Evolutionary conservation across 1,284 basidiomycete species (phyloP).

Genomic region (Irpex sp.): DNA sequence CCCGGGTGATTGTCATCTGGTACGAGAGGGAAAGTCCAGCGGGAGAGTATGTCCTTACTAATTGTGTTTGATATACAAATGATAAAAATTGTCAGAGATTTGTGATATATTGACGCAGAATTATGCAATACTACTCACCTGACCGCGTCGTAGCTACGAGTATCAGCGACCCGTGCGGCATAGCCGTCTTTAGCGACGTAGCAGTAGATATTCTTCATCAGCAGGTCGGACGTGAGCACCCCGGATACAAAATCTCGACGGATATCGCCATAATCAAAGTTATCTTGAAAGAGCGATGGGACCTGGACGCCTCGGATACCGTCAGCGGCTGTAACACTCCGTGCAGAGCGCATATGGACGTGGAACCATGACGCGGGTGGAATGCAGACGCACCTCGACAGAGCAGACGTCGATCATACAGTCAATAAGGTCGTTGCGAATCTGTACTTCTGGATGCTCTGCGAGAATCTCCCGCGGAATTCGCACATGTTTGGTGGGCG

Average conservation of each 20-base stretch:
- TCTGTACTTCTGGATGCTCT: slow-evolving; percentile 72
- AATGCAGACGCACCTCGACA: slow-evolving; percentile 59
- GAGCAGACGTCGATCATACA: slow-evolving; percentile 91
- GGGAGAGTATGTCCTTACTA: slow-evolving; percentile 87
- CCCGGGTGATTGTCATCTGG: slow-evolving; percentile 92
- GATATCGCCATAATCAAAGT: slow-evolving; percentile 96
- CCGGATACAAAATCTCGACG: slow-evolving; percentile 94
- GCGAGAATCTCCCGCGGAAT: slow-evolving; percentile 71
- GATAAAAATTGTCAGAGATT: background rate
- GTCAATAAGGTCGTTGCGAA: slow-evolving; percentile 85
- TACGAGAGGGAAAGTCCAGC: slow-evolving; percentile 94
- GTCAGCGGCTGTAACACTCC: slow-evolving; percentile 3
- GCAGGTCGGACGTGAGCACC: slow-evolving; percentile 91
- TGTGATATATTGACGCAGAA: background rate
- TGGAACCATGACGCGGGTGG: background rate
- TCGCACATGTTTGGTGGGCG: slow-evolving; percentile 50
- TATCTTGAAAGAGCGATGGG: slow-evolving; percentile 96
- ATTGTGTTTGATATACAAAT: background rate
- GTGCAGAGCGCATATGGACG: background rate
- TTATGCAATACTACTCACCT: slow-evolving; percentile 45
- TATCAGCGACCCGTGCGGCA: slow-evolving; percentile 86
- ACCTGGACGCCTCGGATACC: slow-evolving; percentile 48
- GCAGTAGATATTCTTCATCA: slow-evolving; percentile 94
- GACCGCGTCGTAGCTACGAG: slow-evolving; percentile 85
- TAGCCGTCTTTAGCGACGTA: slow-evolving; percentile 86